These are phyloP conservation scores for Corchorus capsularis DNA, from an alignment of 345 rosid species.

Conservation along the genomic window DNA sequence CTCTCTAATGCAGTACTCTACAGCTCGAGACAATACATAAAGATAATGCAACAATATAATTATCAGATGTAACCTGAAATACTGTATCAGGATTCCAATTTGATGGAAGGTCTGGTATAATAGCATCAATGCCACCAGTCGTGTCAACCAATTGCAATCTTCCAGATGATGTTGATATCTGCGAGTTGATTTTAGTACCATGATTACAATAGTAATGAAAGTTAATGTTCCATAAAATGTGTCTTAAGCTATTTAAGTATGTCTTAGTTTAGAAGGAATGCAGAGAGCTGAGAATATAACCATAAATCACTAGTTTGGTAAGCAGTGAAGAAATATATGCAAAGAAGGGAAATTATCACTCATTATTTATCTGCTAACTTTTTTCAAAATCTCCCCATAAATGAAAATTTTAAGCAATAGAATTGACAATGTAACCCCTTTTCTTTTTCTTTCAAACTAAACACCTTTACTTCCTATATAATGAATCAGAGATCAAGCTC, in stretches of 20 bases:
- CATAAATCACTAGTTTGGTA: not conserved
- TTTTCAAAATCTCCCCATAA: not conserved
- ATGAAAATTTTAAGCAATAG: not conserved
- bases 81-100: conserved; percentile 48
- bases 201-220: conserved; percentile 19
- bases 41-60: conserved; percentile 15
- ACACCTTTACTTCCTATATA: not conserved
- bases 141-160: conserved; percentile 75
- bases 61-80: conserved; percentile 54
- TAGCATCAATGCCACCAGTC: conserved; percentile 67
- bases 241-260: conserved; percentile 17
- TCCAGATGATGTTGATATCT: conserved; percentile 71
- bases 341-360: not conserved
- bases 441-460: not conserved
- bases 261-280: not conserved
- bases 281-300: not conserved
- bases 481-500: not conserved
- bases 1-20: not conserved
- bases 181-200: conserved; percentile 24
- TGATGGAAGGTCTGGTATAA: conserved; percentile 66
- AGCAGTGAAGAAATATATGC: not conserved
- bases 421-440: not conserved
- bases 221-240: conserved; percentile 12
- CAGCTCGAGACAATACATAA: conserved; percentile 26
- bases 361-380: not conserved